These are phyloP conservation scores for Phytopythium aichiense DNA, from an alignment of 352 stramenopile genomes.

Conservation along the genomic window DNA sequence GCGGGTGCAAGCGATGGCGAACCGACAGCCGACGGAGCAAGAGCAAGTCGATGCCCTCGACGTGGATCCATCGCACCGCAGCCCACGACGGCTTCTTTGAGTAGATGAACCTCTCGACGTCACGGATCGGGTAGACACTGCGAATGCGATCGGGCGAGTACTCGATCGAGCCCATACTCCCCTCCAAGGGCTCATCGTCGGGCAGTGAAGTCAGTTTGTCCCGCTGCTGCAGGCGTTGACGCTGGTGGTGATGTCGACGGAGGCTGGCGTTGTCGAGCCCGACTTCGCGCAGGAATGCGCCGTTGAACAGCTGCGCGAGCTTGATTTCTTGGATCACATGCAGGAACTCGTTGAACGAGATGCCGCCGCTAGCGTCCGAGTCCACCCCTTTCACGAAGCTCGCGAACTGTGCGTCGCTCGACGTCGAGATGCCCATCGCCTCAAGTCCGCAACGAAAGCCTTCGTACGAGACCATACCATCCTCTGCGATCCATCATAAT, in stretches of 20 bases:
- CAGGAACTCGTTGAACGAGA: slow-evolving; percentile 84
- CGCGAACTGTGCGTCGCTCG: slow-evolving; percentile 57
- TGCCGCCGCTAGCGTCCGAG: slow-evolving; percentile 76
- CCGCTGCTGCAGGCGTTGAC: not conserved
- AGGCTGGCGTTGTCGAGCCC: slow-evolving; percentile 14
- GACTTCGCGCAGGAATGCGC: slow-evolving; percentile 43
- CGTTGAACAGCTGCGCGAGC: slow-evolving; percentile 78
- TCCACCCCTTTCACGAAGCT: slow-evolving; percentile 77
- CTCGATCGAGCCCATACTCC: slow-evolving; percentile 60
- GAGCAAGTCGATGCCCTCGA: slow-evolving; percentile 59
- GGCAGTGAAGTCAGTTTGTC: not conserved
- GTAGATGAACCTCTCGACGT: slow-evolving; percentile 84
- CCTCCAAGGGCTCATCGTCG: slow-evolving; percentile 10
- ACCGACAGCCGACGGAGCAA: slow-evolving; percentile 71
- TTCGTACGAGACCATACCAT: slow-evolving; percentile 72
- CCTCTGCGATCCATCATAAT: slow-evolving; percentile 12
- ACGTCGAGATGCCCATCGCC: slow-evolving; percentile 71
- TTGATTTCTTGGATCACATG: slow-evolving; percentile 89
- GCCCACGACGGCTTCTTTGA: slow-evolving; percentile 71
- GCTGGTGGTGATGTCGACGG: slow-evolving; percentile 1
- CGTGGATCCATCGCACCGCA: slow-evolving; percentile 80
- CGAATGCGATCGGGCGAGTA: slow-evolving; percentile 76
- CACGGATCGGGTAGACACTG: slow-evolving; percentile 61
- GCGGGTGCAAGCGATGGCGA: slow-evolving; percentile 77
- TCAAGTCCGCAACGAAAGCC: slow-evolving; percentile 67